Percentiles rank a stretch among this genome's conserved stretches.
These are phyloP conservation scores for Paramecium pentaurelia DNA, from an alignment of 73 alveolate genomes.

Conservation along the genomic window DNA sequence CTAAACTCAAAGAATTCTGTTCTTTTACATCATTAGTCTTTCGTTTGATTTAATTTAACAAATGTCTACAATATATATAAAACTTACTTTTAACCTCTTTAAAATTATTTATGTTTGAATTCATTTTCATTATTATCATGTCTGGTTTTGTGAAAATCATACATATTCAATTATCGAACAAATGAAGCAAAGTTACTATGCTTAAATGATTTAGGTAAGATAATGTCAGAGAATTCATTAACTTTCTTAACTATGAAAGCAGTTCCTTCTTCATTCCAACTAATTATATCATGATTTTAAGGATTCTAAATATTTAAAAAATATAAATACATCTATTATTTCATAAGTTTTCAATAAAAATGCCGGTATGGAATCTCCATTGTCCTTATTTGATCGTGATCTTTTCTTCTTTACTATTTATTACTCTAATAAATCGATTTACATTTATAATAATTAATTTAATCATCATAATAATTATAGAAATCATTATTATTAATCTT, in stretches of 20 bases:
- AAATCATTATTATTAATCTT: neutral
- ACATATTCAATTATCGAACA: constrained; percentile 92
- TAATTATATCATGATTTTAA: constrained; percentile 76
- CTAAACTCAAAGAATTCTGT: neutral
- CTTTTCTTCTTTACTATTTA: constrained; percentile 31
- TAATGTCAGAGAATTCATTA: constrained; percentile 90
- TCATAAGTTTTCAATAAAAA: constrained; percentile 30
- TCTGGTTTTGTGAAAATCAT: constrained; percentile 81
- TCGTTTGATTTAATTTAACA: neutral
- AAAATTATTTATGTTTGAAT: constrained; percentile 51
- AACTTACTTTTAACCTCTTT: constrained; percentile 55
- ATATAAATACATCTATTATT: neutral
- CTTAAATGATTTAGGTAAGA: constrained; percentile 92
- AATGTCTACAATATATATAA: neutral
- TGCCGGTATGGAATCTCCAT: constrained; percentile 21
- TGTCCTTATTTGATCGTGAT: neutral
- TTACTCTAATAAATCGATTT: neutral
- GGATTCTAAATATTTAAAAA: constrained; percentile 66
- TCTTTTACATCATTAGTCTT: constrained; percentile 21
- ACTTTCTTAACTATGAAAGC: constrained; percentile 83
- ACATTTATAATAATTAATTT: neutral
- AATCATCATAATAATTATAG: neutral
- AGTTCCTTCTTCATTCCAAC: constrained; percentile 95
- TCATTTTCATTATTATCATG: constrained; percentile 61
- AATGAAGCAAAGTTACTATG: constrained; percentile 97